Conservation (phyloP, 176 grass and related monocot genomes). For the barley (Hordeum vulgare) region DNA sequence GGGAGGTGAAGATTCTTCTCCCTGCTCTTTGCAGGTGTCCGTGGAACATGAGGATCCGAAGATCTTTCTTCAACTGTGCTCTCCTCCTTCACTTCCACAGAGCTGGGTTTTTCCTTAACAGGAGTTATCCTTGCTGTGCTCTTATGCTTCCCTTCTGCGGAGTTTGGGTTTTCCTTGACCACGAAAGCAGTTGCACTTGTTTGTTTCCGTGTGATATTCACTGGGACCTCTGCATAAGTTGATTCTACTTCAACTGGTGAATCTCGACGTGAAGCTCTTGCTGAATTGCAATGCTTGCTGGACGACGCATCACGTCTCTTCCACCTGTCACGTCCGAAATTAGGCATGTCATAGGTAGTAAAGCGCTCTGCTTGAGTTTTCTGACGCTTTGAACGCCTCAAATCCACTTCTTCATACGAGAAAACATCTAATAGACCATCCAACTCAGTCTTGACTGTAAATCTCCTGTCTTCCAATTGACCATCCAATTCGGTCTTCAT, state of each 20-base stretch:
- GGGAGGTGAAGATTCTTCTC: conserved; percentile 15
- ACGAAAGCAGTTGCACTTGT: neutral
- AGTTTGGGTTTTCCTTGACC: conserved; percentile 5
- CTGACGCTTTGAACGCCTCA: conserved; percentile 80
- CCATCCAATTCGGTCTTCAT: conserved; percentile 18
- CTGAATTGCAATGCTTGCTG: neutral
- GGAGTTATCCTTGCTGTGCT: conserved; percentile 2
- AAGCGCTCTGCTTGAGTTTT: conserved; percentile 51
- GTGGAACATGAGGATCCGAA: conserved; percentile 17
- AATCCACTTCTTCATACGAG: conserved; percentile 45
- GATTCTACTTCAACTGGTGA: conserved; percentile 6
- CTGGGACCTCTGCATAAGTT: conserved; percentile 9
- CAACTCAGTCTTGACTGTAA: conserved; percentile 6
- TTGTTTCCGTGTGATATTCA: conserved; percentile 8
- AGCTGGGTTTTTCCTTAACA: conserved; percentile 12
- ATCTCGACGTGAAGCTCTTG: neutral
- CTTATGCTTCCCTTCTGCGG: neutral
- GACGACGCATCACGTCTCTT: conserved; percentile 4
- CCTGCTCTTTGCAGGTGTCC: conserved; percentile 20
- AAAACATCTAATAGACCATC: conserved; percentile 35
- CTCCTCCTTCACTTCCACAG: neutral
- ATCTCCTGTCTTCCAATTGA: conserved; percentile 12
- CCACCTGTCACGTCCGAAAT: conserved; percentile 42
- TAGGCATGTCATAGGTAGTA: conserved; percentile 51
- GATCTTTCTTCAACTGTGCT: conserved; percentile 14